Conservation (phyloP, 176 grass and related monocot species). For the Cenchrus americanus region DNA sequence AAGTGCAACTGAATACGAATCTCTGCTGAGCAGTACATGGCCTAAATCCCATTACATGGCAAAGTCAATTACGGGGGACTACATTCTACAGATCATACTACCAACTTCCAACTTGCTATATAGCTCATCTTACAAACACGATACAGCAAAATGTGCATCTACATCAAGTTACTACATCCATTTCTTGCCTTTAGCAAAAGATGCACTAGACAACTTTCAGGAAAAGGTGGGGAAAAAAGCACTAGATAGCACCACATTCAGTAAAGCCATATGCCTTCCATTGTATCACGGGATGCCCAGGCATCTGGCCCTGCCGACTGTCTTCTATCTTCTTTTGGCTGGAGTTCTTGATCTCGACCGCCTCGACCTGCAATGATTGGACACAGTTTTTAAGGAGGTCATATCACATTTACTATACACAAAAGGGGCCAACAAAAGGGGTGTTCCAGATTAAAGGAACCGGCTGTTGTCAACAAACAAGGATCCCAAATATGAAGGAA, state of each 20-base stretch:
- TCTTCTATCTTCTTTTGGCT: constrained; percentile 55
- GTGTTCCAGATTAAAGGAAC: constrained; percentile 13
- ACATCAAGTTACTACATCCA: neutral
- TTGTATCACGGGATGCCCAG: neutral
- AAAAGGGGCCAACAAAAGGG: neutral
- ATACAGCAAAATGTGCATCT: neutral
- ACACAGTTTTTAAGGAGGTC: constrained; percentile 9
- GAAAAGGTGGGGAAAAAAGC: neutral
- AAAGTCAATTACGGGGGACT: neutral
- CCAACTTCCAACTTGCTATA: neutral
- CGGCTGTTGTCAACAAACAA: neutral
- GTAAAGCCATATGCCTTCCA: neutral
- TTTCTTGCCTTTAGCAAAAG: constrained; percentile 4
- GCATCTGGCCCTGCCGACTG: neutral
- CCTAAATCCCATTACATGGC: neutral
- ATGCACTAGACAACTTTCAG: neutral
- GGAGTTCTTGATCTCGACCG: constrained; percentile 63
- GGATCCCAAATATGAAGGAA: neutral
- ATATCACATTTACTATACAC: neutral
- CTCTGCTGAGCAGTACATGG: neutral
- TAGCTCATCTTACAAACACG: constrained; percentile 2
- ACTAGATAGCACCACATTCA: neutral
- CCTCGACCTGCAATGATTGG: constrained; percentile 51
- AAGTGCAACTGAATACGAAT: neutral
- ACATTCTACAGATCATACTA: constrained; percentile 21